Evolutionary conservation across 257 asterid genomes (phyloP).

Genomic region (Capsicum chinense): DNA sequence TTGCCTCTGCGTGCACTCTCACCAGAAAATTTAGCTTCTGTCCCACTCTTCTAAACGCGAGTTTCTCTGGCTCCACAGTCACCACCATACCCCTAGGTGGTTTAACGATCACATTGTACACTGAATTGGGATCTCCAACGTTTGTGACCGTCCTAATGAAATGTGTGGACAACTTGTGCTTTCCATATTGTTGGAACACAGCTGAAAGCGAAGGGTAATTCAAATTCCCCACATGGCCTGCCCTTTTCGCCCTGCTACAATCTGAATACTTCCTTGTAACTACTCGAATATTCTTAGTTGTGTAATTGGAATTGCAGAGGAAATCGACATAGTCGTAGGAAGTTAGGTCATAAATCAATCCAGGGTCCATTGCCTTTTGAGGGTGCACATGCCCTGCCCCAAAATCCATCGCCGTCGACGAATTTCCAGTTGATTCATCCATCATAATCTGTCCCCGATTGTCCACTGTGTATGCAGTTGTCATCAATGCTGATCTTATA

Average conservation of each 20-base stretch:
- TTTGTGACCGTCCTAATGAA: conserved; percentile 75
- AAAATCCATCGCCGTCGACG: conserved; percentile 78
- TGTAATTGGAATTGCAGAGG: conserved; percentile 78
- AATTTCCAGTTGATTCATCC: conserved; percentile 78
- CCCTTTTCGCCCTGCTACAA: conserved; percentile 70
- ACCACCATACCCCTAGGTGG: conserved; percentile 57
- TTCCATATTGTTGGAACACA: conserved; percentile 70
- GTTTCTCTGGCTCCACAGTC: conserved; percentile 72
- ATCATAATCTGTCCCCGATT: conserved; percentile 66
- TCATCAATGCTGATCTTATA: conserved; percentile 85
- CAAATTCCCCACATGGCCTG: conserved; percentile 79
- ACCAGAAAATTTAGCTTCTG: conserved; percentile 81
- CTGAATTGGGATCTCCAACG: conserved; percentile 63
- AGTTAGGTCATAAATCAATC: conserved; percentile 67
- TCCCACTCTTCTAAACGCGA: conserved; percentile 73
- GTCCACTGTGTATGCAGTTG: conserved; percentile 77
- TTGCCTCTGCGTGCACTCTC: conserved; percentile 57
- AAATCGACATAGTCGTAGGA: conserved; percentile 77
- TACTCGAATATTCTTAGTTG: conserved; percentile 55
- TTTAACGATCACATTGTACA: conserved; percentile 55
- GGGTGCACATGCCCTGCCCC: conserved; percentile 96
- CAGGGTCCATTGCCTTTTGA: conserved; percentile 87
- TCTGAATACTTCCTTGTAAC: conserved; percentile 59
- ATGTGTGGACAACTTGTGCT: conserved; percentile 73
- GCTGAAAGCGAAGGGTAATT: conserved; percentile 81